phyloP scores from a whole-genome alignment of 2,329 filamentous ascomycete genomes.

The Hypoxylon sp. region DNA sequence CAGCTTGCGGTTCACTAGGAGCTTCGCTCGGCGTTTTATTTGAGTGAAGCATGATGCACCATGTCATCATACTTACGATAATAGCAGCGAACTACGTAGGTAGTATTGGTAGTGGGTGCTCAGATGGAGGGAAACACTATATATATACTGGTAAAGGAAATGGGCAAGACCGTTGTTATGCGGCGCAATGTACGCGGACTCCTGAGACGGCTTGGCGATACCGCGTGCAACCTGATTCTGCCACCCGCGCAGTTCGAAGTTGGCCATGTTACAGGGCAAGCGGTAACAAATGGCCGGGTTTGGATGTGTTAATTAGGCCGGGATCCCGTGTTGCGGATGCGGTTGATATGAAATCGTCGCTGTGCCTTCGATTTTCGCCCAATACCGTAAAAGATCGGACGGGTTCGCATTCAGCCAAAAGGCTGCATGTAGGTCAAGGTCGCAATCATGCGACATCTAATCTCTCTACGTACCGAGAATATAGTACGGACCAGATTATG shows the following conservation, averaged over 20 bases:
- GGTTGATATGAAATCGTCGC: constrained; percentile 11
- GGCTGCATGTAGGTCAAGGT: constrained; percentile 20
- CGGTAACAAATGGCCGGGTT: neutral
- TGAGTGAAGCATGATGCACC: constrained; percentile 27
- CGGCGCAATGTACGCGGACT: neutral
- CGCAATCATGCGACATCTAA: constrained; percentile 23
- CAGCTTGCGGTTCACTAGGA: neutral
- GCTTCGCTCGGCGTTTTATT: constrained; percentile 28
- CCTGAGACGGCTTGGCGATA: constrained; percentile 24
- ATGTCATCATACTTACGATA: constrained; percentile 28
- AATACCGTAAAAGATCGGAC: constrained; percentile 38
- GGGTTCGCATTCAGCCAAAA: constrained; percentile 36
- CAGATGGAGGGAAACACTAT: neutral
- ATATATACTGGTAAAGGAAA: constrained; percentile 1
- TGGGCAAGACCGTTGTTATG: constrained; percentile 1
- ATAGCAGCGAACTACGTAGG: constrained; percentile 17
- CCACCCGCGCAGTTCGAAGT: neutral
- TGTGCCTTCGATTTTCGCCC: constrained; percentile 17
- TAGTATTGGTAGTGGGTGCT: constrained; percentile 1
- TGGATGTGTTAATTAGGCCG: constrained; percentile 10
- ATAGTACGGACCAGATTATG: constrained; percentile 2
- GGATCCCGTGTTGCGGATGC: constrained; percentile 7
- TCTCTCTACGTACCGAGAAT: constrained; percentile 3
- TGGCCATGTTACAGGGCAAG: neutral
- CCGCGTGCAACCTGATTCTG: constrained; percentile 4